phyloP scores from a whole-genome alignment of 345 rosid genomes.

The Orychophragmus violaceus region DNA sequence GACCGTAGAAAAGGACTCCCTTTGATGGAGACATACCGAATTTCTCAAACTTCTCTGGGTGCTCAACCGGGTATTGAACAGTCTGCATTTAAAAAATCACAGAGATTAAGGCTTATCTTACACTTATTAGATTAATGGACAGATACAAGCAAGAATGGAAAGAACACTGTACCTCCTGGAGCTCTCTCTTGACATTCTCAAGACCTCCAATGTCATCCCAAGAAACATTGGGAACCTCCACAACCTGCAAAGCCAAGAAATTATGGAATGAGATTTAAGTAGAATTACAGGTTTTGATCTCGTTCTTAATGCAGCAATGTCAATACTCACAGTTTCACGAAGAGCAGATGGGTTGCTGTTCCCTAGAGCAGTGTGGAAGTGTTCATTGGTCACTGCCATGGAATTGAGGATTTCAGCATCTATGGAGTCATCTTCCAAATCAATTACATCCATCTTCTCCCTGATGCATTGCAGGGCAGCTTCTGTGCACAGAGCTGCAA shows the following conservation, averaged over 20 bases:
- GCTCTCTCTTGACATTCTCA: slow-evolving; percentile 91
- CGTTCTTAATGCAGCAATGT: neutral
- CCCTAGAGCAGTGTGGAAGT: slow-evolving; percentile 89
- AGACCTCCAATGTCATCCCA: slow-evolving; percentile 98
- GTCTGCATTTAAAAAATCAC: slow-evolving; percentile 46
- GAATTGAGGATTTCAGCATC: slow-evolving; percentile 96
- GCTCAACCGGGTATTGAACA: slow-evolving; percentile 98
- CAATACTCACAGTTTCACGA: slow-evolving; percentile 74
- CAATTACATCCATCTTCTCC: slow-evolving; percentile 98
- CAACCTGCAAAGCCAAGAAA: slow-evolving; percentile 48
- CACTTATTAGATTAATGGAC: neutral
- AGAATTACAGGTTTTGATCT: neutral
- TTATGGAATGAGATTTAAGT: neutral
- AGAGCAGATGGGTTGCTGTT: slow-evolving; percentile 86
- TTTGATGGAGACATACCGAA: slow-evolving; percentile 99
- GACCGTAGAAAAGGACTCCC: slow-evolving; percentile 96
- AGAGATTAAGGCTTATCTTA: neutral
- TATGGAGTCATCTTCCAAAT: slow-evolving; percentile 91
- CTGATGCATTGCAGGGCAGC: slow-evolving; percentile 98
- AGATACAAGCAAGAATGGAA: neutral
- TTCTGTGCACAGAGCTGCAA: slow-evolving; percentile 95
- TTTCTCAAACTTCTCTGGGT: slow-evolving; percentile 95
- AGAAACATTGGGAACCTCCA: slow-evolving; percentile 85
- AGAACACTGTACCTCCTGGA: slow-evolving; percentile 64
- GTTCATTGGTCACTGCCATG: slow-evolving; percentile 92